Evolutionary conservation across 2,329 filamentous ascomycete genomes (phyloP), one percentile per base, ranked within the genome.

Genomic region (Didymella exigua): DNA sequence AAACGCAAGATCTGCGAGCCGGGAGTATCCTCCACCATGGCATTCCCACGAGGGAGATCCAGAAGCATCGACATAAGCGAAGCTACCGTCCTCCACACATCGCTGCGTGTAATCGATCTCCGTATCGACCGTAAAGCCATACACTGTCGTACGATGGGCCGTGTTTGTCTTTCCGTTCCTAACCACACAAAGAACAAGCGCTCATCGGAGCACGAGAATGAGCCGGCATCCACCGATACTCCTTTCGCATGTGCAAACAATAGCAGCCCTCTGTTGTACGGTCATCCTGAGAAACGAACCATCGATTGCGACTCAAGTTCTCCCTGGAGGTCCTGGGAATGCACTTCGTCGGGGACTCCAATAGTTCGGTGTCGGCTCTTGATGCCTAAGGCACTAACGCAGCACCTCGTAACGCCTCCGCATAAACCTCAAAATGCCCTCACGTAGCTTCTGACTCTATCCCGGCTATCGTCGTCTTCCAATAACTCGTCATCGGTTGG

Each of bases 101-200:
- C 5, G 18, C 18, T 23, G 24, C 21, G 40, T 13, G 8, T 34
- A 36, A 33, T 26, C 46, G 45, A 55, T 50, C 46, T 53, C 49
- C 43, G 36, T 41, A 46, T 49, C 46, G 46, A 55, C 46, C 52
- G 37, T 37, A 42, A 16, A 16, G 33, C 33, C 27, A 38, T 48
- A 45, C 26, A 31, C 2, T n/a, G 34, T 24, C 34, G 34, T 52
- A 52, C n/a, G n/a, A n/a, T 21, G 14, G 26, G 2, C 13, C 33
- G 49, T 45, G 16, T 33, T n/a, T 27, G 26, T 41, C 41, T 14
- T 52, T 24, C 26, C 48, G n/a, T 30, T n/a, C 30, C 11, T 19
- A 21, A 13, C 18, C 8, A 37, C 10, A 19, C 33, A 29, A 18
- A 31, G 13, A 30, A 24, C 9, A 23, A 24, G 18, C 18, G 8